phyloP scores from a whole-genome alignment of 1,139 yeast genomes.

The Geotrichum australiense region DNA sequence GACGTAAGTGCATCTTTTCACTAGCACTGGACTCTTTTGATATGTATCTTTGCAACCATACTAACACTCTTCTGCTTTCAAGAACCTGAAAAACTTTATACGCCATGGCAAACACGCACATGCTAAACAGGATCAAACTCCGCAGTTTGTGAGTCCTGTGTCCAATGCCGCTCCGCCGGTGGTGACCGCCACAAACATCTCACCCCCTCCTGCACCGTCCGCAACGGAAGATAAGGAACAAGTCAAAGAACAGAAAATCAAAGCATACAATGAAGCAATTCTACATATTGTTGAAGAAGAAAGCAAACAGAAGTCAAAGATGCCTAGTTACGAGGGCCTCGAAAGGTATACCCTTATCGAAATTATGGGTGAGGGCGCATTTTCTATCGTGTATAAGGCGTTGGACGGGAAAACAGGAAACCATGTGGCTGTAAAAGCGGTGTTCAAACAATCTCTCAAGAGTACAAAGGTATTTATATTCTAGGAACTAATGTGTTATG shows the following conservation, averaged over 20 bases:
- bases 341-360: constrained; percentile 42
- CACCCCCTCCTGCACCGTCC: constrained; percentile 6
- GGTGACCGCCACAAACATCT: constrained; percentile 9
- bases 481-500: too few species aligned
- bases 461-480: constrained; percentile 33
- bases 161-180: constrained; percentile 15
- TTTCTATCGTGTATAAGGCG: constrained; percentile 79
- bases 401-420: constrained; percentile 42
- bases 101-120: constrained; percentile 77
- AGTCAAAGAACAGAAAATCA: constrained; percentile 29
- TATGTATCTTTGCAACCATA: background rate
- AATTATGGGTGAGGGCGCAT: constrained; percentile 67
- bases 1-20: constrained; percentile 3
- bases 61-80: constrained; percentile 18
- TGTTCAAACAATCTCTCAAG: constrained; percentile 60
- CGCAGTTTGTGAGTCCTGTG: constrained; percentile 2
- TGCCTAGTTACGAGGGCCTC: constrained; percentile 45
- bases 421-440: constrained; percentile 76
- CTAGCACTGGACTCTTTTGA: background rate
- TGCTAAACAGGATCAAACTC: constrained; percentile 12
- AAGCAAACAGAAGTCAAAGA: constrained; percentile 36
- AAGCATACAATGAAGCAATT: constrained; percentile 47
- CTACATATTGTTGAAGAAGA: constrained; percentile 60
- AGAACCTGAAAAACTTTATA: constrained; percentile 70
- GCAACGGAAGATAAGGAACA: background rate